Evolutionary conservation across 2,329 filamentous ascomycete genomes (phyloP), one percentile per base, ranked within the genome.

Genomic region (Fusarium guadeloupense): DNA sequence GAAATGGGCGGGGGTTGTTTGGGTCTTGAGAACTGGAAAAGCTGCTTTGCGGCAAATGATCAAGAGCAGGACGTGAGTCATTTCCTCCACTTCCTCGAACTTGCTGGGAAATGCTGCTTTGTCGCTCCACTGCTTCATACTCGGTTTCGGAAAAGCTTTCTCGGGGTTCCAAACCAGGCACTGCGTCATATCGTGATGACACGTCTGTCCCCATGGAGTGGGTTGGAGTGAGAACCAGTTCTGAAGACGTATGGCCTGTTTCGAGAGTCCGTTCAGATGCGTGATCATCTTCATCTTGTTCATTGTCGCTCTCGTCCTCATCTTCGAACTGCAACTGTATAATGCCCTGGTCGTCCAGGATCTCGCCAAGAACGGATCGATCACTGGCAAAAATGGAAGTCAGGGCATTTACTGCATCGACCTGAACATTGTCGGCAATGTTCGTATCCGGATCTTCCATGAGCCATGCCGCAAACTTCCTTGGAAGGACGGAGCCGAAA

Each of bases 341-440:
- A 13, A 65, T 60, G 2, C 63, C 63, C 14, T 60, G 62, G 13
- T 65, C 46, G 1, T 65, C 56, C 1, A 65, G 46, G 12, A 65
- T 35, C 0, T 62, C 46, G 5, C 23, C 60, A 3, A 65, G 43
- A 12, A 47, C 53, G 3, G 10, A 54, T 34, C 9, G 31, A 2
- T 59, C 42, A 25, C 35, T 48, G 1, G 62, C 59, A 33, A 66
- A 55, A 8, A 65, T 60, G 3, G 62, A 51, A 14, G 61, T 62
- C 5, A 64, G n/a, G 8, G 43, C 48, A 5, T 47, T 55, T 3
- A 64, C 30, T 7, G 26, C 21, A 10, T 59, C 51, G 9, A 23
- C 4, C n/a, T 62, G 54, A 5, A 62, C 37, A 12, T 8, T 44
- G 10, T 52, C 26, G 1, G n/a, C 21, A 9, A 33, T n/a, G 13